phyloP scores from a whole-genome alignment of 805 yeast species.

The Candida piceae region DNA sequence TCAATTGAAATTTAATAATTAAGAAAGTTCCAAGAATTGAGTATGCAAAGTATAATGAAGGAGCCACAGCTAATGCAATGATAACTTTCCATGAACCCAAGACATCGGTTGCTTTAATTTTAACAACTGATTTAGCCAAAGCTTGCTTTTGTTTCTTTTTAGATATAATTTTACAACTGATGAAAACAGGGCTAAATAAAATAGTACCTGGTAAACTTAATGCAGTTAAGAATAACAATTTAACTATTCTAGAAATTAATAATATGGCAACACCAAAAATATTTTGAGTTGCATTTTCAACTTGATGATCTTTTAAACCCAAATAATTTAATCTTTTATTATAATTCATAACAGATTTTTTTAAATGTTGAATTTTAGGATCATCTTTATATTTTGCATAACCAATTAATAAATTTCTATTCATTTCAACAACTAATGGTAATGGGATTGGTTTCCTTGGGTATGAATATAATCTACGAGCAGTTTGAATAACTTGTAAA shows the following conservation, averaged over 20 bases:
- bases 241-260: slow-evolving; percentile 50
- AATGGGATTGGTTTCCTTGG: slow-evolving; percentile 69
- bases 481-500: slow-evolving; percentile 85
- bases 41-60: slow-evolving; percentile 73
- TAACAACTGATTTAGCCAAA: slow-evolving; percentile 79
- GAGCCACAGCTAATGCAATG: slow-evolving; percentile 83
- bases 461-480: slow-evolving; percentile 78
- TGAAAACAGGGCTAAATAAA: slow-evolving; percentile 83
- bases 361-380: slow-evolving; percentile 60
- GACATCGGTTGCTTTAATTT: slow-evolving; percentile 86
- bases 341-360: slow-evolving; percentile 60
- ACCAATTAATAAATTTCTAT: slow-evolving; percentile 78
- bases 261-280: slow-evolving; percentile 45
- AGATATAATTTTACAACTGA: slow-evolving; percentile 69
- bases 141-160: slow-evolving; percentile 70
- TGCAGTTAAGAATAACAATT: slow-evolving; percentile 48
- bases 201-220: slow-evolving; percentile 83
- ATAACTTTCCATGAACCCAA: slow-evolving; percentile 95
- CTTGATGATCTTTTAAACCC: slow-evolving; percentile 70
- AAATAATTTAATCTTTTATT: slow-evolving; percentile 59
- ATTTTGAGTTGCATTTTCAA: slow-evolving; percentile 48
- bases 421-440: slow-evolving; percentile 84
- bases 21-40: slow-evolving; percentile 50
- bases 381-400: slow-evolving; percentile 70
- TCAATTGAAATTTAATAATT: slow-evolving; percentile 13